Evolutionary conservation across 805 yeast genomes (phyloP), one percentile per base, ranked within the genome.

Genomic region (Brettanomyces naardenensis): DNA sequence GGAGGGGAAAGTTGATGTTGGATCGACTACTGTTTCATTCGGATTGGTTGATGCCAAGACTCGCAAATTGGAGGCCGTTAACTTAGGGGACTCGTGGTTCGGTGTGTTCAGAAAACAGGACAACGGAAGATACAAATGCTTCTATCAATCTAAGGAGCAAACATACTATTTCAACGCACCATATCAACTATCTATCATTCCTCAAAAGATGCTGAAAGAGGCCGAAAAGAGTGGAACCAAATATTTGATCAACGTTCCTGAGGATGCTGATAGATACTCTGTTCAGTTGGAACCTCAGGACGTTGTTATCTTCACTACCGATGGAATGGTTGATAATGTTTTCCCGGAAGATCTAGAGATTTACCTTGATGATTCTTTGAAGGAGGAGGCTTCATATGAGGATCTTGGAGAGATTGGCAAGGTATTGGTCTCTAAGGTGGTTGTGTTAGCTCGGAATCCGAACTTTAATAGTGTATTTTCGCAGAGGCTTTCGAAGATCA

Each of bases 51-150:
- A 77, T 18, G 65, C 77, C 0, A 65, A 66, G 6, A 61, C 70
- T 10, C 79, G 79, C 22, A 46, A 45, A 7, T 55, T 90, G 27
- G 61, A 65, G 31, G 80, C 86, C 0, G 80, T 90, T 6, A 90
- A 92, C 52, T 61, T 90, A 38, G 98, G 98, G 9, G 98, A 90
- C 58, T 88, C 97, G 4, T 92, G 96, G 81, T 85, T 86, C 57
- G 89, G 95, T 14, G 74, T 89, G 3, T 83, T 88, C 54, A 68
- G 98, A 45, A 49, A 44, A 28, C 42, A 43, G 18, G 44, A 46
- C 19, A 31, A 45, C 27, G 48, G 44, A 7, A 45, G 44, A 25
- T 61, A 45, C 39, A 64, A 71, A 49, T 64, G 88, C 33, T 67
- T 82, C 2, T 59, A 71, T 28, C 79, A 81, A 49, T 83, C 95